Base-by-base conservation (phyloP, 2,329 filamentous ascomycete species). In the Diaporthe capsici region DNA sequence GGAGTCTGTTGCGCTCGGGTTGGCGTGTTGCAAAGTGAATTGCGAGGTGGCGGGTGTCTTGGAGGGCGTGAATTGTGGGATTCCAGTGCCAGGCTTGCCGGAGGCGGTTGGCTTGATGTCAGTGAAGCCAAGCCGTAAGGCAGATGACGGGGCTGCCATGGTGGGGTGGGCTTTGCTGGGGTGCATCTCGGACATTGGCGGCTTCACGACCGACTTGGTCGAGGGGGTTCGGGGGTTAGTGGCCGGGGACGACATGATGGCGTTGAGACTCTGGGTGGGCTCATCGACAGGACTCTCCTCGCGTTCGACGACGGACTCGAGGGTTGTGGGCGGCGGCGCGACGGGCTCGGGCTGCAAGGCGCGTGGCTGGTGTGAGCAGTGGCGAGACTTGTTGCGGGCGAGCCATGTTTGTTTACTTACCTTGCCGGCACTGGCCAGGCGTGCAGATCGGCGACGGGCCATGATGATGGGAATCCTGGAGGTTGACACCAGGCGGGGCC, bases 111-210 rank as follows among this genome's bases (percentile, higher is more conserved):
- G 85, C 77, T 90, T 91, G 82, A 97, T 92, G 78, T 94, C 93
- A 76, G 91, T 91, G 84, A 98, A 98, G 22, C 96, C 96, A 31
- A 98, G 89, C 81, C 94, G 91, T 58, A 97, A 88, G 8, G 94
- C 95, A 15, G 95, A 95, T 37, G 97, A 95, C 2, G 93, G 91
- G 60, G 94, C 88, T 72, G 94, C 94, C 77, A 92, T 93, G 31
- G 94, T 96, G 78, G 91, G 89, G 75, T 97, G 95, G 74, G 92
- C 91, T 82, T 94, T 94, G 86, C 94, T 94, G 12, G 96, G 96
- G 82, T 98, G 96, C 96, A 98, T 98, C 83, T 98, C 95, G 76
- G 92, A 91, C 78, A 89, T 89, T 65, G 93, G 87, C 34, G 95
- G 94, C 85, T 94, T 93, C 79, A 93, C 86, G 8, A 92, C 89